Percentiles rank a stretch among this genome's conserved stretches.
Evolutionary conservation across 306 rosid genomes (phyloP).

Genomic region (Coriaria nepalensis): DNA sequence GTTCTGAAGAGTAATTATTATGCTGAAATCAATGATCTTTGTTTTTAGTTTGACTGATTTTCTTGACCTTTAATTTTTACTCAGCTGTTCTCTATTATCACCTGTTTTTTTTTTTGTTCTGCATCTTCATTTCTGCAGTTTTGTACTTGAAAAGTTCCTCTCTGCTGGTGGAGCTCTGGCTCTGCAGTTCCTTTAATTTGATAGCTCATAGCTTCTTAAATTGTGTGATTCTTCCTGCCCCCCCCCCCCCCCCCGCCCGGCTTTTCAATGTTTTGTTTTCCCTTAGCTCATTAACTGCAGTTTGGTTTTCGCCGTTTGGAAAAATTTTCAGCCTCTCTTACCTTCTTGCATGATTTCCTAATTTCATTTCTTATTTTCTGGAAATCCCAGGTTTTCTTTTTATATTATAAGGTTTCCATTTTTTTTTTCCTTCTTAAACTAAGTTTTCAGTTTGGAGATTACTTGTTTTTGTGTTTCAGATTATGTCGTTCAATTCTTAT

Average conservation of each 20-base stretch:
- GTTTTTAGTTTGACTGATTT: slow-evolving; percentile 40
- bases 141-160: slow-evolving; percentile 31
- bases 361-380: too few species aligned
- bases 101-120: slow-evolving; percentile 34
- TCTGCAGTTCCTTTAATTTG: not conserved
- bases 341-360: slow-evolving; percentile 6
- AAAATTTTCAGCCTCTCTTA: slow-evolving; percentile 3
- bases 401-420: too few species aligned
- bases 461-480: too few species aligned
- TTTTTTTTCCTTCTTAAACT: too few species aligned
- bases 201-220: slow-evolving; percentile 12
- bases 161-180: not conserved
- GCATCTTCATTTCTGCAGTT: slow-evolving; percentile 34
- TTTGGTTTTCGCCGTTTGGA: not conserved
- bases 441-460: too few species aligned
- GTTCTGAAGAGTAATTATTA: slow-evolving; percentile 67
- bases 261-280: slow-evolving; percentile 20
- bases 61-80: slow-evolving; percentile 24
- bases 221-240: slow-evolving; percentile 2
- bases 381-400: too few species aligned
- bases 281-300: slow-evolving; percentile 23
- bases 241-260: not conserved
- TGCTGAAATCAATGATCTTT: slow-evolving; percentile 63
- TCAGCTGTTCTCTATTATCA: slow-evolving; percentile 31
- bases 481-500: too few species aligned